Evolutionary conservation across 768 basidiomycete genomes (phyloP).

Genomic region (Lactarius sp.): DNA sequence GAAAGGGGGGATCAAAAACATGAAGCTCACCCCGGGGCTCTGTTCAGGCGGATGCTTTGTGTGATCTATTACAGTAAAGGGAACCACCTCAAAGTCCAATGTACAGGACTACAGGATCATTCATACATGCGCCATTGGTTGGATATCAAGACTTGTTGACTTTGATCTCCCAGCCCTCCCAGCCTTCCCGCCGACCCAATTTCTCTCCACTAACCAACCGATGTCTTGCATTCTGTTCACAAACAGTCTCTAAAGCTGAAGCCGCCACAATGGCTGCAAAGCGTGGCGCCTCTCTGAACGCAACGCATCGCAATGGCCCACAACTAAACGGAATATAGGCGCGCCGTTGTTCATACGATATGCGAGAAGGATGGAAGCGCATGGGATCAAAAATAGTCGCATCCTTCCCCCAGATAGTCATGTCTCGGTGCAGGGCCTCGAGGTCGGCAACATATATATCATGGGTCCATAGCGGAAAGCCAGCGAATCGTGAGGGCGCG

Average conservation of each 20-base stretch:
- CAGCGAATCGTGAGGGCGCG: neutral
- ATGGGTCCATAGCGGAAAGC: conserved; percentile 12
- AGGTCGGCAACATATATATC: conserved; percentile 28
- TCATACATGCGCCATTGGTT: too few species aligned
- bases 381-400: conserved; percentile 41
- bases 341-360: conserved; percentile 24
- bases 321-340: conserved; percentile 44
- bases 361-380: conserved; percentile 35
- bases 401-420: conserved; percentile 36
- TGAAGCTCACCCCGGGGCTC: too few species aligned
- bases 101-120: too few species aligned
- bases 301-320: conserved; percentile 46
- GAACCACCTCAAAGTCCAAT: too few species aligned
- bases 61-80: too few species aligned
- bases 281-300: conserved; percentile 46
- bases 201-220: conserved; percentile 26
- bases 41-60: too few species aligned
- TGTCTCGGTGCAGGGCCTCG: conserved; percentile 27
- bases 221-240: conserved; percentile 31
- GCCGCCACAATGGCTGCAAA: conserved; percentile 47
- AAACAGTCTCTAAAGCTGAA: conserved; percentile 37
- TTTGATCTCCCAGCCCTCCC: conserved; percentile 40
- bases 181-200: conserved; percentile 39
- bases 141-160: neutral
- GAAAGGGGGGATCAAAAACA: too few species aligned